Base-by-base conservation (phyloP, 805 yeast species). In the Candida maesae region DNA sequence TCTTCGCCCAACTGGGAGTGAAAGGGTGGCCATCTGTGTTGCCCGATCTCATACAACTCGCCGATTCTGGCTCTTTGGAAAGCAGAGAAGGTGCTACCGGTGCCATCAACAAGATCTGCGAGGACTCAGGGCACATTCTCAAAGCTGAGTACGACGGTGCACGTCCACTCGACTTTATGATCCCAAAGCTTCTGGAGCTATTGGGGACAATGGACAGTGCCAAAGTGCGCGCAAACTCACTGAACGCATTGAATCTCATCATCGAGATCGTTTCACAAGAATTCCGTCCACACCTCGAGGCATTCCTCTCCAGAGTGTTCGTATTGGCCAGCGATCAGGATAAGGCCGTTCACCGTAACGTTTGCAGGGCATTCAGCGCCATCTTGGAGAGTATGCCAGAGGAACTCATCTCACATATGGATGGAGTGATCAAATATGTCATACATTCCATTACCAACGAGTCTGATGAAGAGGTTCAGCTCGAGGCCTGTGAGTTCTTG, bases 401-500 rank as follows among this genome's bases (percentile, higher is more conserved):
- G 51, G 84, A 82, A 59, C 66, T 93, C 25, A 63, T 74, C 36
- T 88, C 90, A 7, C 95, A 91, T 60, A 61, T 91, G 42, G 78
- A 74, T 40, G 97, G 97, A n/a, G 88, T 93, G 13, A 76, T 91
- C 30, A 76, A 79, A 49, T 93, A 84, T 66, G 80, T 90, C 55
- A 63, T 88, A 37, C 96, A 89, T 64, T 76, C 89, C 44, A 78
- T 91, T 66, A 39, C 45, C 10, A 73, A 74, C 11, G 68, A 70
- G 39, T 61, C 63, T 16, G 81, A 81, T 47, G 90, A 84, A 50
- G 81, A 74, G 40, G 95, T 88, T 24, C 83, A 95, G 0, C 68
- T 90, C 41, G 96, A 90, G 59, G 97, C 95, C 3, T 88, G 96
- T 60, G 98, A 93, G 64, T 89, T 93, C 53, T 66, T 93, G 44